Evolutionary conservation across 306 rosid species (phyloP), one percentile per base, ranked within the genome.

Genomic region (Fagus sylvatica): DNA sequence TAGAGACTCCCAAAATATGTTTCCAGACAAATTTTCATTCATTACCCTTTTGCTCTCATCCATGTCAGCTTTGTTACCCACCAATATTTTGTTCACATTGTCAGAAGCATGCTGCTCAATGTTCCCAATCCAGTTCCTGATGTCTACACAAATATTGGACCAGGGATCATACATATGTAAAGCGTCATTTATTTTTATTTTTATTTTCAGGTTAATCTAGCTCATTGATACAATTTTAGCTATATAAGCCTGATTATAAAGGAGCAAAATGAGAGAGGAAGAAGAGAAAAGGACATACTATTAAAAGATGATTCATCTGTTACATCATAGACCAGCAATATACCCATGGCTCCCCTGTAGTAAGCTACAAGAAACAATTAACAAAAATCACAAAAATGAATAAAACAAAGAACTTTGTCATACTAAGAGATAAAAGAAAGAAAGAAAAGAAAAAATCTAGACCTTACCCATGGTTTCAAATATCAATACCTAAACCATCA

Each of bases 301-400:
- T 81, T 71, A 64, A 81, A 81, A 74, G 84, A 81, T 61, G 80
- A 28, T 75, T 76, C 80, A 57, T 79, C 83, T 65, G 83, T 79
- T 55, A 79, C 78, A 41, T 79, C 83, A 1, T 79, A 79, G 83
- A 79, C 84, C 77, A 81, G 80, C 68, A 81, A 13, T 60, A 81
- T 81, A 7, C 80, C 84, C 84, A 81, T 71, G 62, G 84, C 84
- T 28, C 84, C 84, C 69, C 84, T 76, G 80, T 81, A 81, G 60
- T 81, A 81, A 49, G 84, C 84, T 81, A 28, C 59, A 51, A 28
- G 59, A 34, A 51, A 43, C 77, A 75, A 71, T 39, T 7, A 60
- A 75, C 15, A 80, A 59, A 13, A 36, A 55, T 39, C 70, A 42
- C 37, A 46, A 65, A 41, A 9, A 22, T 16, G 13, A 60, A 60